Percentiles rank a stretch among this genome's conserved stretches.
These are phyloP conservation scores for Termitomyces sp. DNA, from an alignment of 768 basidiomycete genomes.

Conservation along the genomic window DNA sequence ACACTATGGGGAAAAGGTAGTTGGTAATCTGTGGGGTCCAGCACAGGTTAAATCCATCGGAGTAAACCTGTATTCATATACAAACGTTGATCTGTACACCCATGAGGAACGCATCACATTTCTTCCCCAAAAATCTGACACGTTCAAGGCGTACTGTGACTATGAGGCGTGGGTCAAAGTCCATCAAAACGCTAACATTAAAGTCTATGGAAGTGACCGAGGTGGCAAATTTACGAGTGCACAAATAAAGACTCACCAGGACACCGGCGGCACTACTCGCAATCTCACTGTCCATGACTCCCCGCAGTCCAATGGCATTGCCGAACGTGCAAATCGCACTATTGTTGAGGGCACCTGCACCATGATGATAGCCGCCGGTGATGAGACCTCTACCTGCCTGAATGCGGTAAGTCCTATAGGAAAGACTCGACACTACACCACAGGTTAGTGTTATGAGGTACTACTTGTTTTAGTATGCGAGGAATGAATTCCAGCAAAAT, in stretches of 20 bases:
- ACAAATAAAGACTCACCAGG: background rate
- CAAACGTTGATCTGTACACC: conserved; percentile 15
- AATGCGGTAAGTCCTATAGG: too few species aligned
- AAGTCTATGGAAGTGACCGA: too few species aligned
- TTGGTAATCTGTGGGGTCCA: conserved; percentile 20
- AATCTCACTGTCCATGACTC: background rate
- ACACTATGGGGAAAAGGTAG: too few species aligned
- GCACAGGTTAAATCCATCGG: conserved; percentile 15
- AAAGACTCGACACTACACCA: too few species aligned
- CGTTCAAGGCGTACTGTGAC: too few species aligned
- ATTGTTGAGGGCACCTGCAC: background rate
- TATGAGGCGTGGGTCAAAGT: conserved; percentile 4
- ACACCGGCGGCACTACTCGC: background rate
- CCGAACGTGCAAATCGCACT: background rate
- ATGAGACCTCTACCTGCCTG: too few species aligned
- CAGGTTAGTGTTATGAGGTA: too few species aligned
- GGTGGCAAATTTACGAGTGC: background rate
- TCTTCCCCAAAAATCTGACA: conserved; percentile 13
- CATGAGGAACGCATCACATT: conserved; percentile 16
- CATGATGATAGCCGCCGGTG: background rate
- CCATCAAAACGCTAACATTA: conserved; percentile 14
- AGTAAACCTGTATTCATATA: conserved; percentile 12
- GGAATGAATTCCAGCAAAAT: background rate
- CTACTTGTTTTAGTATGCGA: too few species aligned
- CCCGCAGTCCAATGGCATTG: conserved; percentile 9